Evolutionary conservation across 257 asterid species (phyloP).

Genomic region (Solanum bulbocastanum): DNA sequence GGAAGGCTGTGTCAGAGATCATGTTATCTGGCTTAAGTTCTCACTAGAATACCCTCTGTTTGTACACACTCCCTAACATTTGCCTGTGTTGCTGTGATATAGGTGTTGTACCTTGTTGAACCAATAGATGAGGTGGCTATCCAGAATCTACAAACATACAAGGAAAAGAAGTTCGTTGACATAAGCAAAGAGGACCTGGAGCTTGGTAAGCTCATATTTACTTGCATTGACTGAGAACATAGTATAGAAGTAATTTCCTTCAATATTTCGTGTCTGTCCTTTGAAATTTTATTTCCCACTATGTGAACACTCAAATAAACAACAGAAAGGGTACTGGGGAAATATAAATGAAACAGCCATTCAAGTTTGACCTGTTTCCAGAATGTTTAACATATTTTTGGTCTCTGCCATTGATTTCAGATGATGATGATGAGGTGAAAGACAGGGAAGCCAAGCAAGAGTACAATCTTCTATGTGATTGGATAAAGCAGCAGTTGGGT

Average conservation of each 20-base stretch:
- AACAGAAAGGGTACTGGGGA: background rate
- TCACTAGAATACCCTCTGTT: background rate
- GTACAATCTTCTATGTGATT: conserved; percentile 76
- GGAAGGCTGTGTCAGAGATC: background rate
- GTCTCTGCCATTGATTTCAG: conserved; percentile 11
- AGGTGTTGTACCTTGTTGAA: conserved; percentile 85
- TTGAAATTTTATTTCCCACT: background rate
- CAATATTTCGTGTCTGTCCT: background rate
- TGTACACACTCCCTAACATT: background rate
- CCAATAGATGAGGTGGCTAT: conserved; percentile 96
- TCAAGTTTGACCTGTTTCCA: background rate
- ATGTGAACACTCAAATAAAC: background rate
- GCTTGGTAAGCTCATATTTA: conserved; percentile 47
- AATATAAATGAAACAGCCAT: background rate
- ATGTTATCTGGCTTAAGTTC: background rate
- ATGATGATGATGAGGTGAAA: conserved; percentile 81
- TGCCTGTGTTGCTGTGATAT: conserved; percentile 1
- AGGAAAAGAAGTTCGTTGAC: conserved; percentile 93
- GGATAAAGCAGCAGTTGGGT: conserved; percentile 95
- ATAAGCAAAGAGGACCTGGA: conserved; percentile 98
- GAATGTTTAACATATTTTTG: background rate
- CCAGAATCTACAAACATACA: conserved; percentile 91
- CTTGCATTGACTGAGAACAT: background rate
- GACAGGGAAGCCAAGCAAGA: conserved; percentile 84
- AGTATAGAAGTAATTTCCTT: background rate